phyloP scores from a whole-genome alignment of 1,139 yeast species.

The Hemisphaericaspora xylofermentans region DNA sequence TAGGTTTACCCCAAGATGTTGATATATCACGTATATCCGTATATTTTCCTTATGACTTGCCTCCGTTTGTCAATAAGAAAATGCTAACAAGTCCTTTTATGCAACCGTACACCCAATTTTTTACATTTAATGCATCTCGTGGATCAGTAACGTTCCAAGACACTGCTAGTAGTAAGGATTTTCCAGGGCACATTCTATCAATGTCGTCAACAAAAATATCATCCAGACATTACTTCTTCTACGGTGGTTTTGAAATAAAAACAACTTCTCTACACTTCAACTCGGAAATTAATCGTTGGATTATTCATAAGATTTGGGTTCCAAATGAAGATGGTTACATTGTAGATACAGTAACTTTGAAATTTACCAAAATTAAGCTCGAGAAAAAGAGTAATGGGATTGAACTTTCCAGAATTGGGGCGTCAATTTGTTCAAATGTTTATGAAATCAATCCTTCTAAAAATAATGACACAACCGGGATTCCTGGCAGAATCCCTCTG shows the following conservation, averaged over 20 bases:
- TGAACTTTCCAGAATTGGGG: slow-evolving; percentile 27
- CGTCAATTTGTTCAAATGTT: slow-evolving; percentile 17
- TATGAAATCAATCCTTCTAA: slow-evolving; percentile 5
- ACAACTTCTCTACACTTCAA: slow-evolving; percentile 24
- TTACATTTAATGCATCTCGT: slow-evolving; percentile 32
- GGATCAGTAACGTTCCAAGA: slow-evolving; percentile 36
- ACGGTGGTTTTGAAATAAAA: slow-evolving; percentile 40
- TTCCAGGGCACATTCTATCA: slow-evolving; percentile 32
- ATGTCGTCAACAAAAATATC: slow-evolving; percentile 34
- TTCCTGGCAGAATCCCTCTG: slow-evolving; percentile 18
- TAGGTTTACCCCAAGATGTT: slow-evolving; percentile 37
- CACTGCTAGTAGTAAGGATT: slow-evolving; percentile 18
- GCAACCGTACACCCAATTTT: slow-evolving; percentile 27
- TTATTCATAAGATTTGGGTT: slow-evolving; percentile 31
- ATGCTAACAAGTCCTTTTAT: slow-evolving; percentile 38
- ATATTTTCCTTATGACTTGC: slow-evolving; percentile 39
- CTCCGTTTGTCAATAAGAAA: slow-evolving; percentile 40
- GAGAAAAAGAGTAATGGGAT: slow-evolving; percentile 16
- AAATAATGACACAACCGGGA: background rate
- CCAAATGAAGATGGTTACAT: slow-evolving; percentile 40
- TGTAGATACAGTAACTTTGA: slow-evolving; percentile 32
- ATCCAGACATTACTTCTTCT: slow-evolving; percentile 37
- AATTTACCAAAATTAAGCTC: slow-evolving; percentile 31
- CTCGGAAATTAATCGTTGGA: slow-evolving; percentile 34
- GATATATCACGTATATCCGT: slow-evolving; percentile 35